Conservation (phyloP, 495 filamentous ascomycete genomes). For the Daldinia bambusicola region DNA sequence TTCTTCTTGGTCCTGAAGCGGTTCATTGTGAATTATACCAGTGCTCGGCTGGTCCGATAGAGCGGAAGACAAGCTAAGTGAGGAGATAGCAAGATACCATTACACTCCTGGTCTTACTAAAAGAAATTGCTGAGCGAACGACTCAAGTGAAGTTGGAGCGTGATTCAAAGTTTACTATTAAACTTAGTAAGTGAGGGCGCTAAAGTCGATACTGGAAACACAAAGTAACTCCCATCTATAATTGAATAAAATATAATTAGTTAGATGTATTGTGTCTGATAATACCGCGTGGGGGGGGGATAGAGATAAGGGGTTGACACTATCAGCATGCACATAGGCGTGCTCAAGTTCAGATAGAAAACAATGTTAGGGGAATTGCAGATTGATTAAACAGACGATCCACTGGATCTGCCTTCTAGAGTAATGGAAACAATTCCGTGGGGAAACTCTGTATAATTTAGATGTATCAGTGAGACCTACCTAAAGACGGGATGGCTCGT, state of each 20-base stretch:
- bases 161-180: background rate
- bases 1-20: conserved; percentile 78
- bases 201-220: background rate
- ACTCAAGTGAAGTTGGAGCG: conserved; percentile 30
- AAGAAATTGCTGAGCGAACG: conserved; percentile 27
- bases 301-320: conserved; percentile 30
- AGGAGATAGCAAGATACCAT: conserved; percentile 4
- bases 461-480: conserved; percentile 40
- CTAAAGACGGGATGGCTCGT: conserved; percentile 37
- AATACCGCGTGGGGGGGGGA: background rate
- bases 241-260: conserved; percentile 6
- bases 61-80: background rate
- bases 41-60: background rate
- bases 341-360: conserved; percentile 16
- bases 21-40: conserved; percentile 65
- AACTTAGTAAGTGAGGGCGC: background rate
- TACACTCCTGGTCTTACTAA: conserved; percentile 22
- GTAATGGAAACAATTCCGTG: conserved; percentile 26
- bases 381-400: conserved; percentile 31
- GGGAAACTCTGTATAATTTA: conserved; percentile 8
- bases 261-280: background rate
- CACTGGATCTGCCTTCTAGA: conserved; percentile 14
- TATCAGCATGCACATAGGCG: conserved; percentile 16
- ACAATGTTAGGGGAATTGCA: conserved; percentile 12
- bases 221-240: conserved; percentile 1